Evolutionary conservation across 192 early-diverging fungal species (phyloP), one percentile per base, ranked within the genome.

Genomic region (Rhizoclosmatium sp.): DNA sequence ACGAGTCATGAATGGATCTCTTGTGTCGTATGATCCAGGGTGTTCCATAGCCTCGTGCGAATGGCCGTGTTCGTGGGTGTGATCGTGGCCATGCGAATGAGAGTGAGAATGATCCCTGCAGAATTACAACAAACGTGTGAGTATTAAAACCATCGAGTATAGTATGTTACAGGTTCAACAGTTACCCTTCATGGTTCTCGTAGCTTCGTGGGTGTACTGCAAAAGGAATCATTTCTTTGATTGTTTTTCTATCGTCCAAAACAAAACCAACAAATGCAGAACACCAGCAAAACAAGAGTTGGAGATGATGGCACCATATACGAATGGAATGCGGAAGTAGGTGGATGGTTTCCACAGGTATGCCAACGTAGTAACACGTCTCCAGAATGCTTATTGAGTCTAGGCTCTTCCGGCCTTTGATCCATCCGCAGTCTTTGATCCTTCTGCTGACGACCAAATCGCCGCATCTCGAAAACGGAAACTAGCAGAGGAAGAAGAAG

Each of bases 11-110:
- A 92, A 94, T 47, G 90, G 75, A 9, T 91, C 87, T 9, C 97
- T 86, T 65, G 94, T 93, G 14, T 87, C 82, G 88, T 89, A 99
- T 62, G 84, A 84, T 48, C 97, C 97, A 0, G 96, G 94, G 67
- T 92, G 89, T 61, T 97, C 96, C 71, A 99, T 85, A 51, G 92
- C 85, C 77, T 99, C 97, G 83, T 97, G 96, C 40, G 93, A 92
- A 83, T 98, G 95, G 3, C 95, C 95, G 78, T 97, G 95, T 23
- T 96, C 95, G 42, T 69, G 76, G 16, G 7, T 51, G 21, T n/a
- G 10, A 39, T 62, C 78, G 51, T 81, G 75, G 39, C 45, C 16
- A 56, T 86, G 78, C 16, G 48, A 41, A 64, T 88, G 86, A 56
- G 2, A n/a, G 64, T 88, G 87, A 4, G 49, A 58, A 47, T 81